phyloP scores from a whole-genome alignment of 2,329 filamentous ascomycete genomes.

The Calonectria hongkongensis region DNA sequence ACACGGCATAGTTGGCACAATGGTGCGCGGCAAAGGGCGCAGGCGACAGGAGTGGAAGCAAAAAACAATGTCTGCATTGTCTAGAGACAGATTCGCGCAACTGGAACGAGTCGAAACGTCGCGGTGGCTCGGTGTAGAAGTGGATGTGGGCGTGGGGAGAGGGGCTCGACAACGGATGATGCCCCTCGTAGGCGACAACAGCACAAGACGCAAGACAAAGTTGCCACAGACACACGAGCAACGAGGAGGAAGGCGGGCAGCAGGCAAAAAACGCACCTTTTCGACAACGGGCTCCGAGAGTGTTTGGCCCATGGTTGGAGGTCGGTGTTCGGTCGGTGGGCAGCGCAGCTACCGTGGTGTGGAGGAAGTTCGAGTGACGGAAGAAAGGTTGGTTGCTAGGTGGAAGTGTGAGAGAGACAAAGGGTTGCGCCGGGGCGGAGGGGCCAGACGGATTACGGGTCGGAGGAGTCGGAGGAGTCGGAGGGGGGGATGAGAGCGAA shows the following conservation, averaged over 20 bases:
- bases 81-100: conserved; percentile 40
- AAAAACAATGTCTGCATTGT: conserved; percentile 9
- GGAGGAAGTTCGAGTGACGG: conserved; percentile 40
- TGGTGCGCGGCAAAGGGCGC: conserved; percentile 4
- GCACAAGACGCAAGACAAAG: conserved; percentile 33
- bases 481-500: conserved; percentile 18
- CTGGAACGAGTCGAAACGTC: conserved; percentile 22
- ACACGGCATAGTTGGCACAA: conserved; percentile 16
- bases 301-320: conserved; percentile 91
- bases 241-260: conserved; percentile 19
- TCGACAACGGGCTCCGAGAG: conserved; percentile 99
- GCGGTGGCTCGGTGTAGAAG: conserved; percentile 36
- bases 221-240: conserved; percentile 27
- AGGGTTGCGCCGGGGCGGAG: conserved; percentile 38
- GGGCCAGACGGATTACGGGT: conserved; percentile 40
- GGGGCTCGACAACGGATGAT: conserved; percentile 51
- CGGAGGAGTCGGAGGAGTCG: conserved; percentile 40
- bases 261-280: conserved; percentile 78
- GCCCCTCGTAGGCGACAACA: conserved; percentile 49
- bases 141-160: conserved; percentile 43
- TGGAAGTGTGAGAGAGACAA: conserved; percentile 42
- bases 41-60: neutral
- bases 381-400: conserved; percentile 43
- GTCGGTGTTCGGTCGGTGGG: conserved; percentile 50
- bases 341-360: conserved; percentile 53